Percentiles rank a stretch among this genome's conserved stretches.
Conservation (phyloP, 2,329 filamentous ascomycete species). For the Fusarium goolgardi region DNA sequence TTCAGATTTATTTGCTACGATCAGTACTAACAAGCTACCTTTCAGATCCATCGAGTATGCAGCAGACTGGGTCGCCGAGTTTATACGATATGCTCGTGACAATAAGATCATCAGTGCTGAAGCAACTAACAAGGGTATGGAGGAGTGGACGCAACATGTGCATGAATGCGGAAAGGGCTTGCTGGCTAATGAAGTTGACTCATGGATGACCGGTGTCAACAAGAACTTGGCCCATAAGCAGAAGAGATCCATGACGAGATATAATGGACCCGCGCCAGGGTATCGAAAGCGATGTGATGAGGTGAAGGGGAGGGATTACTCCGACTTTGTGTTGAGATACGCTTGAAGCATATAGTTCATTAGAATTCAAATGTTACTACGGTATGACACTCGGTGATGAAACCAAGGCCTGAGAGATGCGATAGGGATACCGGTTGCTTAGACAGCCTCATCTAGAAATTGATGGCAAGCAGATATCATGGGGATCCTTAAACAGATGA, state of each 20-base stretch:
- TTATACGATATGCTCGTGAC: slow-evolving; percentile 50
- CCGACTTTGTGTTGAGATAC: slow-evolving; percentile 26
- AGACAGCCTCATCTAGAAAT: not conserved
- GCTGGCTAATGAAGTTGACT: slow-evolving; percentile 55
- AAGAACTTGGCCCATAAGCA: slow-evolving; percentile 61
- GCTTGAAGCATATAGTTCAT: not conserved
- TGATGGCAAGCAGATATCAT: not conserved
- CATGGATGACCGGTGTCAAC: slow-evolving; percentile 68
- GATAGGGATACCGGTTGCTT: no score
- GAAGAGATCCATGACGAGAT: slow-evolving; percentile 59
- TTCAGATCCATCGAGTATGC: slow-evolving; percentile 54
- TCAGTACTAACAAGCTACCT: not conserved
- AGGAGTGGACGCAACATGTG: slow-evolving; percentile 62
- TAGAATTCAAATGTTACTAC: not conserved
- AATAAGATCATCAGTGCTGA: slow-evolving; percentile 53
- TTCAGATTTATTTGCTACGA: not conserved
- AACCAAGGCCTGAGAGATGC: not conserved
- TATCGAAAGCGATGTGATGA: slow-evolving; percentile 55
- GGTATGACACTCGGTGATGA: not conserved
- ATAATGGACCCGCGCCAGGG: slow-evolving; percentile 58
- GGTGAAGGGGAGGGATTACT: slow-evolving; percentile 47
- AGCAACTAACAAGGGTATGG: slow-evolving; percentile 54
- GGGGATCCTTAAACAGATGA: not conserved
- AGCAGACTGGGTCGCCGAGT: slow-evolving; percentile 53
- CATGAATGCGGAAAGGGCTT: slow-evolving; percentile 57